A percentile compares a stretch with the other conserved stretches of the same genome.
Conservation (phyloP, 257 asterid genomes). For the Scutellaria minor region DNA sequence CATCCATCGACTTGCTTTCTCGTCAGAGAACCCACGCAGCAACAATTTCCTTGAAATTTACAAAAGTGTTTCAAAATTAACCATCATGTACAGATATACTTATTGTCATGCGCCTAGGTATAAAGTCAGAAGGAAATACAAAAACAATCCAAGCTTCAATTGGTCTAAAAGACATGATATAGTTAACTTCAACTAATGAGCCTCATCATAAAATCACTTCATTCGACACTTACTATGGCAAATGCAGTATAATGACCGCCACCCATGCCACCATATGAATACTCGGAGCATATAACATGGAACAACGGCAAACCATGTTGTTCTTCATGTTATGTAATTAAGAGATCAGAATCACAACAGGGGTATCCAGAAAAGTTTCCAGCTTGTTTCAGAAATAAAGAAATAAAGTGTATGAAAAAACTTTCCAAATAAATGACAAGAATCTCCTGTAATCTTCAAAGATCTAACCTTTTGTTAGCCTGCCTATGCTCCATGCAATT, state of each 20-base stretch:
- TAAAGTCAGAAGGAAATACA: not conserved
- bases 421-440: conserved; percentile 63
- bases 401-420: conserved; percentile 52
- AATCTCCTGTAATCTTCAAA: conserved; percentile 69
- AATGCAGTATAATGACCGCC: too few relatives aligned
- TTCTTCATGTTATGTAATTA: conserved; percentile 24
- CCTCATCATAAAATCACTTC: conserved; percentile 23
- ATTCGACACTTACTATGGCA: conserved; percentile 53
- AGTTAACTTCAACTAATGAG: not conserved
- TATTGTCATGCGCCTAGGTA: not conserved
- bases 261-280: too few relatives aligned
- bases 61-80: not conserved
- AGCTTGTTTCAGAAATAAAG: conserved; percentile 53
- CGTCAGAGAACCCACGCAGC: not conserved
- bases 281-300: too few relatives aligned
- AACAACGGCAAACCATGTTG: too few relatives aligned
- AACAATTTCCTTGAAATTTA: not conserved
- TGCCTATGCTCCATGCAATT: conserved; percentile 61
- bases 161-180: not conserved
- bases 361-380: conserved; percentile 60
- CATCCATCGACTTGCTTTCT: not conserved
- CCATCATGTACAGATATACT: not conserved
- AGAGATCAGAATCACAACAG: conserved; percentile 56
- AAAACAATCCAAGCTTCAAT: not conserved
- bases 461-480: conserved; percentile 65